These are phyloP conservation scores for Microcyclospora tardicrescens DNA, from an alignment of 2,329 filamentous ascomycete genomes.

Conservation along the genomic window DNA sequence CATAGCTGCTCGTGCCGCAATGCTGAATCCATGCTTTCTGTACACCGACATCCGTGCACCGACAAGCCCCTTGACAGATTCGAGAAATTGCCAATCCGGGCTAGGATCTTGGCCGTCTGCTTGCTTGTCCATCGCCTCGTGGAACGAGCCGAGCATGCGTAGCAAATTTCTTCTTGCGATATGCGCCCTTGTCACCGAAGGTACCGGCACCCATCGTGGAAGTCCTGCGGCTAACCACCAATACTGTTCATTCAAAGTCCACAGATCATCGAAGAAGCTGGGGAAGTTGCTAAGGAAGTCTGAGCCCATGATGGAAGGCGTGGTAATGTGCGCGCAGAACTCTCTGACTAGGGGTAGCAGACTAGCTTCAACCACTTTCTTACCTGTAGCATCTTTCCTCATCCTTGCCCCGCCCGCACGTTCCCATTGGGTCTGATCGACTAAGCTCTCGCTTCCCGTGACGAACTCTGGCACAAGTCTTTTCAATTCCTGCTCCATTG, in stretches of 20 bases:
- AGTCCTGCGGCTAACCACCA: slow-evolving; percentile 42
- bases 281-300: slow-evolving; percentile 41
- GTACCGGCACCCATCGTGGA: slow-evolving; percentile 43
- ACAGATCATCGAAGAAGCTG: slow-evolving; percentile 41
- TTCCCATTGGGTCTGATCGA: slow-evolving; percentile 53
- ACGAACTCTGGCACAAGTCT: slow-evolving; percentile 42
- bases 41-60: slow-evolving; percentile 20
- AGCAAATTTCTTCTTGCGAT: slow-evolving; percentile 22
- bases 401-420: slow-evolving; percentile 34
- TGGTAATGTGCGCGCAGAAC: slow-evolving; percentile 41
- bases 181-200: slow-evolving; percentile 36
- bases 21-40: slow-evolving; percentile 18
- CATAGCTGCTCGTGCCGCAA: slow-evolving; percentile 19
- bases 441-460: slow-evolving; percentile 44
- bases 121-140: slow-evolving; percentile 21
- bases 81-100: slow-evolving; percentile 22
- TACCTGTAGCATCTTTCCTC: slow-evolving; percentile 20
- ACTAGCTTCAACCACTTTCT: slow-evolving; percentile 38
- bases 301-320: slow-evolving; percentile 40
- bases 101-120: slow-evolving; percentile 18
- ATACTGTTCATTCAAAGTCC: slow-evolving; percentile 42
- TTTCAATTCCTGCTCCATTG: slow-evolving; percentile 34
- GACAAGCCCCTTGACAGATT: slow-evolving; percentile 23
- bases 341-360: slow-evolving; percentile 42
- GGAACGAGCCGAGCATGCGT: slow-evolving; percentile 14